Percentiles rank a stretch among this genome's conserved stretches.
Evolutionary conservation across 176 grass and related monocot species (phyloP).

Genomic region (Zoysia japonica): DNA sequence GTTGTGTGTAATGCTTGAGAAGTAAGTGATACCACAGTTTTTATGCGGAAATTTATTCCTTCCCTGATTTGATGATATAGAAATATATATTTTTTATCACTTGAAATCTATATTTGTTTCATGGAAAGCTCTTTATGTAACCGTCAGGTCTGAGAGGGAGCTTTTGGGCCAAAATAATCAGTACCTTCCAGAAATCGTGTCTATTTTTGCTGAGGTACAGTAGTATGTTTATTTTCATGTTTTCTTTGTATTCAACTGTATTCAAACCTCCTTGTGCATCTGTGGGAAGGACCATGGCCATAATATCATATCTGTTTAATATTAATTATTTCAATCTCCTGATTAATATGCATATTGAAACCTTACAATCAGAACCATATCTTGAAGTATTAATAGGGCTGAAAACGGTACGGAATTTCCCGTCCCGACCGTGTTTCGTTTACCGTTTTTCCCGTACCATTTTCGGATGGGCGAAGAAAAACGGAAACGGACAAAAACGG

Average conservation of each 20-base stretch:
- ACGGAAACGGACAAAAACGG: too few species aligned
- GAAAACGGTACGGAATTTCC: too few species aligned
- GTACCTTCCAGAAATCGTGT: slow-evolving; percentile 67
- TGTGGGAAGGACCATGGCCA: neutral
- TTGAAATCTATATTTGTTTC: slow-evolving; percentile 1
- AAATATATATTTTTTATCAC: neutral
- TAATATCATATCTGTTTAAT: neutral
- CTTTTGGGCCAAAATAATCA: slow-evolving; percentile 75
- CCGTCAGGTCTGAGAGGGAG: slow-evolving; percentile 63
- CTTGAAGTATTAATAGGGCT: too few species aligned
- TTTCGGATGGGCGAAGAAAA: too few species aligned
- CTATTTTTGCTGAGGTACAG: slow-evolving; percentile 70
- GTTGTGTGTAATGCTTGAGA: slow-evolving; percentile 74
- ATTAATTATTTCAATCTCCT: neutral
- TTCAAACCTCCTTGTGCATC: neutral
- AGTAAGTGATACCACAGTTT: slow-evolving; percentile 45
- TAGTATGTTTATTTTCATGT: neutral
- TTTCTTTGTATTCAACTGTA: slow-evolving; percentile 6
- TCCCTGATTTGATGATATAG: slow-evolving; percentile 22
- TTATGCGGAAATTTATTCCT: neutral
- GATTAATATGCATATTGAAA: neutral
- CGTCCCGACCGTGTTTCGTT: too few species aligned
- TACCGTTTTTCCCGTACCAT: too few species aligned
- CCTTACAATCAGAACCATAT: neutral
- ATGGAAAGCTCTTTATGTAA: neutral